Evolutionary conservation across 2,329 filamentous ascomycete genomes (phyloP).

Genomic region (Exophiala sp.): DNA sequence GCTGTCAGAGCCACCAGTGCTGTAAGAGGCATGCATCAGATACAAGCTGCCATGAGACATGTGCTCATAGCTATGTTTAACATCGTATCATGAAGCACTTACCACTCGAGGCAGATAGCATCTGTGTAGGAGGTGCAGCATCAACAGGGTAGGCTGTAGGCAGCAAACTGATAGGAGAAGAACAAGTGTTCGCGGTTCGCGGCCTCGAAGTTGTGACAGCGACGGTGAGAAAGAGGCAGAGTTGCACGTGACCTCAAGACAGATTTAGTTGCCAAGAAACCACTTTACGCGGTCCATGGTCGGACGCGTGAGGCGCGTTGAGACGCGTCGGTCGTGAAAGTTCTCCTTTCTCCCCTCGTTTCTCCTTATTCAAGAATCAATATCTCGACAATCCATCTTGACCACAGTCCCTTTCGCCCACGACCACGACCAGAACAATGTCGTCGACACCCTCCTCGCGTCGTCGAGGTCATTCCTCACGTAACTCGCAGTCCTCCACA

Average conservation of each 20-base stretch:
- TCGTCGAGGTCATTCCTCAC: constrained; percentile 39
- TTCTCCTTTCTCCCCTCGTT: background rate
- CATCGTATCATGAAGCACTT: too few species aligned
- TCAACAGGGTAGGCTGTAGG: too few species aligned
- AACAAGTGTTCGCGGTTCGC: too few species aligned
- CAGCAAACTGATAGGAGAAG: too few species aligned
- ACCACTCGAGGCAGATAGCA: too few species aligned
- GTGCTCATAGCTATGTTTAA: too few species aligned
- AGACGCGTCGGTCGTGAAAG: constrained; percentile 1
- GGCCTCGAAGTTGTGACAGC: too few species aligned
- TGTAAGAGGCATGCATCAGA: too few species aligned
- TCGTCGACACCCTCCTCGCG: constrained; percentile 41
- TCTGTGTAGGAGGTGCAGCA: too few species aligned
- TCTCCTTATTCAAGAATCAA: background rate
- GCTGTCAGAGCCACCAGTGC: too few species aligned
- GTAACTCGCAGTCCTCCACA: constrained; percentile 38
- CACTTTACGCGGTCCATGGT: constrained; percentile 14
- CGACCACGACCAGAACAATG: constrained; percentile 14
- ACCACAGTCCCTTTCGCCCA: background rate
- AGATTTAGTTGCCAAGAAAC: constrained; percentile 1
- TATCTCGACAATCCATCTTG: background rate
- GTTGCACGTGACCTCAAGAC: background rate
- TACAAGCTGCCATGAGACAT: too few species aligned
- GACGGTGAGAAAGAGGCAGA: background rate
- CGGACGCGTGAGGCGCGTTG: background rate